Base-by-base conservation (phyloP, 306 rosid genomes). In the Sindora glabra region DNA sequence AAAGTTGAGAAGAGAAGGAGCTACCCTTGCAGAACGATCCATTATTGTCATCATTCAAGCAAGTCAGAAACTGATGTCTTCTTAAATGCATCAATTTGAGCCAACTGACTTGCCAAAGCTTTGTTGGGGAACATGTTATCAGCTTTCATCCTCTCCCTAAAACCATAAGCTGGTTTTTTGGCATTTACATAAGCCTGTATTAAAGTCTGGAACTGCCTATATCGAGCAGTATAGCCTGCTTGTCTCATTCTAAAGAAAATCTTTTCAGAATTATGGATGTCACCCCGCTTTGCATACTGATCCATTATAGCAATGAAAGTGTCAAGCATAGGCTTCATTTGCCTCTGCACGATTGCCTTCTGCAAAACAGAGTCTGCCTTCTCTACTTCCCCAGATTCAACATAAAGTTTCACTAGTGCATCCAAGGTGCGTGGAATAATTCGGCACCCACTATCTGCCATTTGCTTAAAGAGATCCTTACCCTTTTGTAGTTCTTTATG, bases 261-360 rank as follows among this genome's bases (percentile, higher is more conserved):
- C 58, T 86, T 92, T 67, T 92, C 99, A 6, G 99, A 6, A 64
- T 82, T 92, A 62, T 82, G 96, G 62, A 86, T 16, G 29, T 89
- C 99, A 5, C 99, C 99, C 55, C 64, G 78, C 76, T 45, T 74
- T 21, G 96, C 68, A 67, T 89, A 89, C 33, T 86, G 74, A 40
- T 74, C 80, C 83, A 89, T 63, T 37, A 92, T 48, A 40, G 61
- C 21, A 33, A 82, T 25, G 64, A 62, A 92, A 23, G 94, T 64
- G 51, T 41, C 51, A 42, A 71, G 74, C 72, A 76, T 0, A 60
- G 99, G 88, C 75, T 62, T 86, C 71, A 48, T 36, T 45, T 7
- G 68, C 70, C 12, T 78, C 79, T 76, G 79, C 44, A 62, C 73
- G 37, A 69, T 5, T 15, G 83, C 92, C 82, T 66, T 92, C 41